phyloP scores from a whole-genome alignment of 768 basidiomycete species.

The Tulasnella sp. region DNA sequence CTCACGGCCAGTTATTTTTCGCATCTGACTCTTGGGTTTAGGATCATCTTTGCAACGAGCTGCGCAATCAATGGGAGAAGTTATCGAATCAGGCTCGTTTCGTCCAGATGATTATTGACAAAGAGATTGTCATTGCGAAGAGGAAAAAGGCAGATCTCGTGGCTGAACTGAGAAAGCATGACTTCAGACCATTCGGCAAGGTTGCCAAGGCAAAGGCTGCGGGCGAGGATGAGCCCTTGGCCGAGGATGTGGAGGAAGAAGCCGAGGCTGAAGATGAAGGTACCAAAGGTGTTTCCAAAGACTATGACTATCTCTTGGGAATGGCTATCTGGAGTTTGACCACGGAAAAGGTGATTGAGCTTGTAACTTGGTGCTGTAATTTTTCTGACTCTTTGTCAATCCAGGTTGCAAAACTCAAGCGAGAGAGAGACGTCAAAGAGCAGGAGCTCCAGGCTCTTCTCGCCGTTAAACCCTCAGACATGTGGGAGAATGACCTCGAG shows the following conservation, averaged over 20 bases:
- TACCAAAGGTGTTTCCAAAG: constrained; percentile 35
- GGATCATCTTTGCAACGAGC: constrained; percentile 74
- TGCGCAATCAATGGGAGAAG: constrained; percentile 69
- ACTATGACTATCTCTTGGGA: constrained; percentile 86
- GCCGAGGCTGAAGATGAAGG: constrained; percentile 38
- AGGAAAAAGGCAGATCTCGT: constrained; percentile 84
- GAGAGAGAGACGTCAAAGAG: constrained; percentile 74
- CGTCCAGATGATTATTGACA: constrained; percentile 88
- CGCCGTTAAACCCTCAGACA: constrained; percentile 58
- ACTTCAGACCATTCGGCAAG: constrained; percentile 91
- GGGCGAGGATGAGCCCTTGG: constrained; percentile 49
- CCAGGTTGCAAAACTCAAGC: constrained; percentile 71
- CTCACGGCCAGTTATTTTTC: neutral
- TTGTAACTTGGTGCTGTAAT: neutral
- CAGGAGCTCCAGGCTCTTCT: constrained; percentile 64
- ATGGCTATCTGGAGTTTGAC: constrained; percentile 97
- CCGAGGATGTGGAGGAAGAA: constrained; percentile 41
- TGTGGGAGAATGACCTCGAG: constrained; percentile 89
- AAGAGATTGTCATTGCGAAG: constrained; percentile 65
- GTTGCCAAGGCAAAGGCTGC: constrained; percentile 49
- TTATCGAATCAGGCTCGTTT: constrained; percentile 93
- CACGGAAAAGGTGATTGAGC: constrained; percentile 60
- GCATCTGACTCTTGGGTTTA: constrained; percentile 25
- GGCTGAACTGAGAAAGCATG: constrained; percentile 60
- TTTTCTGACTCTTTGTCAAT: neutral